Evolutionary conservation across 306 rosid genomes (phyloP).

Genomic region (Spatholobus suberectus): DNA sequence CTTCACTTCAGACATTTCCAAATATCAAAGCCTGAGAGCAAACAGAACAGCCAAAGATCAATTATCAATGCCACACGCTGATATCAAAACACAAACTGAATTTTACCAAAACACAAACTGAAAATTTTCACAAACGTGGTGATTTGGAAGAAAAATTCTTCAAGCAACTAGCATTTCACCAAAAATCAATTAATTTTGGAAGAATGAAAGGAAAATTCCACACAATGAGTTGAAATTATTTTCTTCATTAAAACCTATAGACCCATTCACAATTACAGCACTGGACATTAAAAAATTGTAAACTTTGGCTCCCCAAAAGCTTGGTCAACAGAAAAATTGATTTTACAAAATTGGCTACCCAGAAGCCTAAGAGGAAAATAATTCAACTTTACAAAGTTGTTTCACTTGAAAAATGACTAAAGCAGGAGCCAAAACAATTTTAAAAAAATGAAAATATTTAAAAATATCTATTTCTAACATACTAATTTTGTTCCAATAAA

Average conservation of each 20-base stretch:
- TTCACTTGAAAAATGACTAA: neutral
- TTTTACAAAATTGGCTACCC: too few relatives aligned
- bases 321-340: too few relatives aligned
- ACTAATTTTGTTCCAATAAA: neutral
- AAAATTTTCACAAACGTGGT: neutral
- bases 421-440: neutral
- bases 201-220: conserved; percentile 18
- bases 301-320: conserved; percentile 24
- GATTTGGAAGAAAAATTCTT: neutral
- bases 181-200: neutral
- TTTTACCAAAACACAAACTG: conserved; percentile 1
- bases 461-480: neutral
- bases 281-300: neutral
- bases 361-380: too few relatives aligned
- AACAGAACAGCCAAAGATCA: conserved; percentile 17
- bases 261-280: conserved; percentile 2
- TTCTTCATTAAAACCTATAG: neutral
- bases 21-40: conserved; percentile 29
- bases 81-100: too few relatives aligned
- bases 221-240: neutral
- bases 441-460: neutral
- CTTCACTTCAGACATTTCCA: conserved; percentile 48
- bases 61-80: conserved; percentile 26
- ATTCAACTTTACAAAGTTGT: too few relatives aligned
- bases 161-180: too few relatives aligned